A percentile compares a stretch with the other conserved stretches of the same genome.
These are phyloP conservation scores for Microbotryomycetes sp. DNA, from an alignment of 1,284 basidiomycete genomes.

Conservation along the genomic window DNA sequence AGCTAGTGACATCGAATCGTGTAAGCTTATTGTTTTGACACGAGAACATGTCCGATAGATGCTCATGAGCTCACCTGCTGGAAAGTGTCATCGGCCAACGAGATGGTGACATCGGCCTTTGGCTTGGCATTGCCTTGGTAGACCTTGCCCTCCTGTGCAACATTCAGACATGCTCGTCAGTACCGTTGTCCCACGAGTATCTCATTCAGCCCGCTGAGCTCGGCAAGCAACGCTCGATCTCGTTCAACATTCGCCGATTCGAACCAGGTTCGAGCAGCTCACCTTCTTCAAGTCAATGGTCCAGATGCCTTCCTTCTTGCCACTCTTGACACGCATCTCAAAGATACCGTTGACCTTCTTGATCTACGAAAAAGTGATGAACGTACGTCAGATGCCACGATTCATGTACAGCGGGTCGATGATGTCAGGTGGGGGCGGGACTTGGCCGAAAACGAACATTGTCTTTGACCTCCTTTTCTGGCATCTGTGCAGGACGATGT, in stretches of 20 bases:
- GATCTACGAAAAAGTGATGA: too few species aligned
- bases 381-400: neutral
- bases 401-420: neutral
- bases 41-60: too few species aligned
- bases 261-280: too few species aligned
- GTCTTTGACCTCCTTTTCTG: slow-evolving; percentile 32
- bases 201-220: too few species aligned
- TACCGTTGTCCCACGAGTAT: too few species aligned
- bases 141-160: slow-evolving; percentile 55
- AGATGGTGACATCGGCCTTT: slow-evolving; percentile 57
- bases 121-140: slow-evolving; percentile 66
- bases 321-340: slow-evolving; percentile 45
- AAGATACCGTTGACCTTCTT: slow-evolving; percentile 39
- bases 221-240: too few species aligned
- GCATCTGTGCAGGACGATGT: slow-evolving; percentile 18
- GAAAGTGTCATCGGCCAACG: slow-evolving; percentile 50
- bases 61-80: slow-evolving; percentile 18
- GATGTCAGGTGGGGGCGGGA: neutral
- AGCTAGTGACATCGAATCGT: slow-evolving; percentile 57
- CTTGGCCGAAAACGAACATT: slow-evolving; percentile 13
- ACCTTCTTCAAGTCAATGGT: slow-evolving; percentile 79
- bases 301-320: slow-evolving; percentile 23
- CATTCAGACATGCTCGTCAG: neutral
- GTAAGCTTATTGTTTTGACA: too few species aligned
- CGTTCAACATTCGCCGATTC: too few species aligned